These are phyloP conservation scores for Bruguiera sexangula DNA, from an alignment of 345 rosid species.

Conservation along the genomic window DNA sequence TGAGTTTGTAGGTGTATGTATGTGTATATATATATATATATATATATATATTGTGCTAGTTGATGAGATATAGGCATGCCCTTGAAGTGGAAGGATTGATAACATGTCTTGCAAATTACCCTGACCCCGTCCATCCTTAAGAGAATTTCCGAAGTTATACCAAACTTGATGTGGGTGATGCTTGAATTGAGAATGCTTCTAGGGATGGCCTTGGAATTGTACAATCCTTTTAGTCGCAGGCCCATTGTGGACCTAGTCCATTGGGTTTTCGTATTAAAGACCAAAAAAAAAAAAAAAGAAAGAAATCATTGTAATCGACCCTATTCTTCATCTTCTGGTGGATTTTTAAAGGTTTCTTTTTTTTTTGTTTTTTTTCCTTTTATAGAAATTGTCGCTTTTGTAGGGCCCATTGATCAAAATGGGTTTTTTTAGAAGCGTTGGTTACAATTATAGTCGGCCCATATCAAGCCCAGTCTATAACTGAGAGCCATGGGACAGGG, in stretches of 20 bases:
- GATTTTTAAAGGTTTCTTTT: no score
- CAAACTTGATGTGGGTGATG: constrained; percentile 6
- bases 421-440: no score
- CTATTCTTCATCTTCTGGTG: no score
- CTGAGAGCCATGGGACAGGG: no score
- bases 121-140: constrained; percentile 28
- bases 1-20: background rate
- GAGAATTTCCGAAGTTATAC: constrained; percentile 26
- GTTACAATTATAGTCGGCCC: no score
- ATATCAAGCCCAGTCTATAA: no score
- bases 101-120: constrained; percentile 91
- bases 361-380: no score
- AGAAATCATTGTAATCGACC: no score
- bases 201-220: background rate
- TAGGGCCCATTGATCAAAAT: no score
- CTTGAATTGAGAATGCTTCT: constrained; percentile 9
- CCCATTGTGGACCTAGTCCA: background rate
- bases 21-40: no score
- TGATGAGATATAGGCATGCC: constrained; percentile 31
- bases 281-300: background rate
- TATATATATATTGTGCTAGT: background rate
- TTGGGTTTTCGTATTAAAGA: background rate
- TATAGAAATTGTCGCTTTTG: no score
- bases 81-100: constrained; percentile 76
- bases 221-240: background rate